phyloP scores from a whole-genome alignment of 1,284 basidiomycete species.

The Tylopilus sp. region DNA sequence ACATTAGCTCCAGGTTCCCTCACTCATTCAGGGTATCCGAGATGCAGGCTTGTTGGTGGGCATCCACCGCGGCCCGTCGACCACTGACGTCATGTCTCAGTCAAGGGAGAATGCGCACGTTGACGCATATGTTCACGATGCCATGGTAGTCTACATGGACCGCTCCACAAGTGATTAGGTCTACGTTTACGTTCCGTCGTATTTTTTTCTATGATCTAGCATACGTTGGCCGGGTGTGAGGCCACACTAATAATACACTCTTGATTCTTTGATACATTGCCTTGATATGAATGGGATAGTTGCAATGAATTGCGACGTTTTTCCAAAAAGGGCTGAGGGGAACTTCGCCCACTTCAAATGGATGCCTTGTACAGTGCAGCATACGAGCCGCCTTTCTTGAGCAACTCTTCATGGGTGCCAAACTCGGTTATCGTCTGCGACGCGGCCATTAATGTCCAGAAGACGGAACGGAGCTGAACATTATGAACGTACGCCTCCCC shows the following conservation, averaged over 20 bases:
- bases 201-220: slow-evolving; percentile 24
- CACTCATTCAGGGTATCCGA: slow-evolving; percentile 81
- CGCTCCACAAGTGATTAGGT: slow-evolving; percentile 50
- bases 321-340: slow-evolving; percentile 1
- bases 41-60: slow-evolving; percentile 87
- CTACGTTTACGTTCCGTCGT: slow-evolving; percentile 29
- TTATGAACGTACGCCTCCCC: slow-evolving; percentile 60
- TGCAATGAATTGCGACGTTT: slow-evolving; percentile 5
- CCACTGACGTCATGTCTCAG: slow-evolving; percentile 42
- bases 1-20: slow-evolving; percentile 69
- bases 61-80: slow-evolving; percentile 63
- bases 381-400: slow-evolving; percentile 61
- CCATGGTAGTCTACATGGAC: slow-evolving; percentile 65
- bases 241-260: slow-evolving; percentile 19
- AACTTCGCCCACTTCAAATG: slow-evolving; percentile 40
- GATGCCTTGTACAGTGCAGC: slow-evolving; percentile 70
- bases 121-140: slow-evolving; percentile 65
- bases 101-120: slow-evolving; percentile 52
- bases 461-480: slow-evolving; percentile 29
- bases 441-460: slow-evolving; percentile 20
- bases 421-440: slow-evolving; percentile 73
- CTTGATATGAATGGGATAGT: slow-evolving; percentile 25
- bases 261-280: slow-evolving; percentile 29
- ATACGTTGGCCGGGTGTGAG: slow-evolving; percentile 23
- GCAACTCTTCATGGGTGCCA: slow-evolving; percentile 74